Evolutionary conservation across 345 rosid species (phyloP), one percentile per base, ranked within the genome.

Genomic region (Anacardium occidentale): DNA sequence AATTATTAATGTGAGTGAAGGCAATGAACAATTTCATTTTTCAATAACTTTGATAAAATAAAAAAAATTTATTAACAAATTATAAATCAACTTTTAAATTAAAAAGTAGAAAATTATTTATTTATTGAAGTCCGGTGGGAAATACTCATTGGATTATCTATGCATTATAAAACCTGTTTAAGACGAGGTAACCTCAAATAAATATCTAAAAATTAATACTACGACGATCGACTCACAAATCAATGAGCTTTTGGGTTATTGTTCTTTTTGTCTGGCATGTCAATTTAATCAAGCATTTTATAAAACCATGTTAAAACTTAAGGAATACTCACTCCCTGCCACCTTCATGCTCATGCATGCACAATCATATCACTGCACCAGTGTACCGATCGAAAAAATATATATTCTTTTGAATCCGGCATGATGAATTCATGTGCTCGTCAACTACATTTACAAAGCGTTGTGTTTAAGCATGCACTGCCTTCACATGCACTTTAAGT

Each of bases 401-500:
- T 29, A 29, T 29, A 29, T 42, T 37, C 7, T 7, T 53, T 64
- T 42, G n/a, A 10, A 29, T 22, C 15, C 15, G 55, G 44, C 20
- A 55, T 55, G 51, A 69, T 56, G 51, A 37, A 69, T 26, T 10
- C 55, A 58, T 69, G 55, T 17, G 72, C 55, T 12, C 13, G 42
- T 37, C 42, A 6, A 14, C 53, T 50, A 14, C 2, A 12, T 4
- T 18, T 20, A 10, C 21, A n/a, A 42, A 44, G 64, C 73, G 54
- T 57, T 44, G 1, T 57, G 13, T 69, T 57, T 13, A 69, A 69
- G 73, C 64, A 69, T 57, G 53, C 54, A 48, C 42, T 37, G 42
- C 42, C 42, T 37, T 37, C 42, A 37, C 57, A 48, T 50, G 69
- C 32, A 65, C 69, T 65, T 66, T 65, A 44, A 18, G 42, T 8